Percentiles rank a stretch among this genome's conserved stretches.
phyloP scores from a whole-genome alignment of 1,139 yeast species.

The Saccharomycopsis hybrid region DNA sequence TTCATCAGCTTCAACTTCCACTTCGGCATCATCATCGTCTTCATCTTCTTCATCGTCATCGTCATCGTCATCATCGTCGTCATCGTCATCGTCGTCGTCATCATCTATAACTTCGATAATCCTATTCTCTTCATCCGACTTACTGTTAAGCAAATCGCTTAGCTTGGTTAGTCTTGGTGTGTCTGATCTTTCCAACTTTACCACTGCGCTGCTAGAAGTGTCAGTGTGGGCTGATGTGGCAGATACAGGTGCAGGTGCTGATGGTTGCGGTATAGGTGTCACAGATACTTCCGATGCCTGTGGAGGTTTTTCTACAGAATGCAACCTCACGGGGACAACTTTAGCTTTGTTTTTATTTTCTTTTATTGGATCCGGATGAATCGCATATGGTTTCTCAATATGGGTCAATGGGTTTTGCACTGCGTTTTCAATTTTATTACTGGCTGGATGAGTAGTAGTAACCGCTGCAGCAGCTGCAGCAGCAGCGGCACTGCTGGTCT shows the following conservation, averaged over 20 bases:
- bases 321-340: not conserved
- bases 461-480: too few relatives aligned
- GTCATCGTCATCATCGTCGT: constrained; percentile 16
- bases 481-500: too few relatives aligned
- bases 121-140: constrained; percentile 5
- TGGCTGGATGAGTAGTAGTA: not conserved
- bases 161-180: constrained; percentile 3
- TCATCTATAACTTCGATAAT: constrained; percentile 11
- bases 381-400: not conserved
- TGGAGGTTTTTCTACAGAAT: constrained; percentile 25
- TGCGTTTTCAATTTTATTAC: not conserved
- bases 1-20: constrained; percentile 15
- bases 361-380: not conserved
- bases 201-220: not conserved
- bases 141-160: constrained; percentile 9
- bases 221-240: constrained; percentile 42
- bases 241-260: constrained; percentile 42
- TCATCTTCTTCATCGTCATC: constrained; percentile 18
- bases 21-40: constrained; percentile 17
- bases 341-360: not conserved
- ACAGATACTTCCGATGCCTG: constrained; percentile 60
- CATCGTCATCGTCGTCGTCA: constrained; percentile 11
- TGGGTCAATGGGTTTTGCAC: not conserved
- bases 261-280: constrained; percentile 76
- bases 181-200: not conserved